Evolutionary conservation across 352 stramenopile species (phyloP).

Genomic region (Globisporangium takayamanum): DNA sequence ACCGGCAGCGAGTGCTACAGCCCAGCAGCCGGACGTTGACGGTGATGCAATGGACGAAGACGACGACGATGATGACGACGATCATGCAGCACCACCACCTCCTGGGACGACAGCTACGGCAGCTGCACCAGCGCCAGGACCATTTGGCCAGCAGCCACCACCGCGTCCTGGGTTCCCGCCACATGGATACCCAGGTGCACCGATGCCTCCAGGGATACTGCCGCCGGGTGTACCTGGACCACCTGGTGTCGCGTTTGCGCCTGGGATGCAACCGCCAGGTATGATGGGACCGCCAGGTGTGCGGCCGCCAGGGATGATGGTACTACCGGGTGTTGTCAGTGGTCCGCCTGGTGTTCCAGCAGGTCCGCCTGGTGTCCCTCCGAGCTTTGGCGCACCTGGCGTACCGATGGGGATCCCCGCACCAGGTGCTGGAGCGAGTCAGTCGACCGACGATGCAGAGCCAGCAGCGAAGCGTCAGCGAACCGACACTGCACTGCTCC

Average conservation of each 20-base stretch:
- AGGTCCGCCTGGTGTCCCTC: conserved; percentile 5
- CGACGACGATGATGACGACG: conserved; percentile 30
- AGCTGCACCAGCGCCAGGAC: conserved; percentile 1
- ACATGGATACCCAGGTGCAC: conserved; percentile 4
- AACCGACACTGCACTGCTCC: conserved; percentile 54
- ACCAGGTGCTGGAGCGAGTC: conserved; percentile 2
- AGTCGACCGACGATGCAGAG: conserved; percentile 25
- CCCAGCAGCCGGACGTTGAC: not conserved
- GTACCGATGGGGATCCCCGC: not conserved
- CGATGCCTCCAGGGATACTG: conserved; percentile 15
- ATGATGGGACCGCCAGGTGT: conserved; percentile 23
- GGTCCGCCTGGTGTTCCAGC: conserved; percentile 15
- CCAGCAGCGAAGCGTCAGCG: conserved; percentile 68
- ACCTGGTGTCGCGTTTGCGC: conserved; percentile 17
- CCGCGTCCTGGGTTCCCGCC: conserved; percentile 5
- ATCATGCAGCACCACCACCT: conserved; percentile 1
- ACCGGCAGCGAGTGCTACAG: conserved; percentile 16
- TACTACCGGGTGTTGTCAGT: conserved; percentile 25
- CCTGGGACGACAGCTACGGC: not conserved
- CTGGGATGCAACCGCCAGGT: conserved; percentile 14
- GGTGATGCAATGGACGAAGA: conserved; percentile 12
- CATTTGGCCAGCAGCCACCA: conserved; percentile 7
- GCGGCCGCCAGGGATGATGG: conserved; percentile 24
- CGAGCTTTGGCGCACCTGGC: conserved; percentile 1
- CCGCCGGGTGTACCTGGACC: conserved; percentile 18